A percentile compares a stretch with the other conserved stretches of the same genome.
Evolutionary conservation across 805 yeast species (phyloP).

Genomic region (Metschnikowia noctiluminum): DNA sequence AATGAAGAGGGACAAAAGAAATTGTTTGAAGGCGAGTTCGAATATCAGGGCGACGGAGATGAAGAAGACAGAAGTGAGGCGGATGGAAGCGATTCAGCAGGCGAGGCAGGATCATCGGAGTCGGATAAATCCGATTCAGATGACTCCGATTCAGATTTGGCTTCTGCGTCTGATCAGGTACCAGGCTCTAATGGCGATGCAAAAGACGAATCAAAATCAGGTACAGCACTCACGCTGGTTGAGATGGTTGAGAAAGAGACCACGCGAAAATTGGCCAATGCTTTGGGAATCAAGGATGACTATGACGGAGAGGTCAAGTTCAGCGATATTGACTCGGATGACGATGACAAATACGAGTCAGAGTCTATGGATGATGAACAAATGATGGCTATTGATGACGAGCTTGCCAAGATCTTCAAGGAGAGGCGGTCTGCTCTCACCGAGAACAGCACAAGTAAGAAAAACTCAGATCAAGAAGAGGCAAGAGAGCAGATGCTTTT

Average conservation of each 20-base stretch:
- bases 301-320: constrained; percentile 44
- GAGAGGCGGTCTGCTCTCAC: constrained; percentile 71
- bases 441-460: constrained; percentile 46
- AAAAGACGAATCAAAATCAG: constrained; percentile 1
- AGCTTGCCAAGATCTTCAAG: constrained; percentile 76
- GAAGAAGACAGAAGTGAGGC: constrained; percentile 13
- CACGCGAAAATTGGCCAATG: constrained; percentile 63
- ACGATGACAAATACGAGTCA: constrained; percentile 55
- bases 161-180: constrained; percentile 6
- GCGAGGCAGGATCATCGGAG: neutral
- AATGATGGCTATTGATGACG: constrained; percentile 91
- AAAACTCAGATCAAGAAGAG: constrained; percentile 68
- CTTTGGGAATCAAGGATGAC: constrained; percentile 57
- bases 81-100: neutral
- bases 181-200: constrained; percentile 6
- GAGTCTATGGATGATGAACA: constrained; percentile 90
- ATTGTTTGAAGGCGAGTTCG: constrained; percentile 62
- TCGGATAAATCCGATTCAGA: constrained; percentile 20
- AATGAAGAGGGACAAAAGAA: constrained; percentile 76
- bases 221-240: constrained; percentile 1
- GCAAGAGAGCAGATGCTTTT: constrained; percentile 78
- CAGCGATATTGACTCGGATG: constrained; percentile 41
- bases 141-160: constrained; percentile 20
- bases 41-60: constrained; percentile 24
- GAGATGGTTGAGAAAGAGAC: constrained; percentile 41